These are phyloP conservation scores for grape (Vitis vinifera) DNA, from an alignment of 164 flowering plant species.

Conservation along the genomic window ASM3070453v1 NC_081805.1:10735501-10736000, in stretches of 20 bases:
- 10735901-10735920: neutral
- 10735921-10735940: neutral
- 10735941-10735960: neutral
- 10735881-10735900: conserved; percentile 10
- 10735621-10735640: conserved; percentile 24
- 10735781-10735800: neutral
- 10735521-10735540: no score
- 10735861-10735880: conserved; percentile 21
- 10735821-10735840: conserved; percentile 24
- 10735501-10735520: no score
- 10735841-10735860: conserved; percentile 14
- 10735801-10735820: conserved; percentile 4
- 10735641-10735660: neutral
- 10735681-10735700: conserved; percentile 36
- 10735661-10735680: conserved; percentile 20
- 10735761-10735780: conserved; percentile 14
- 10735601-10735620: conserved; percentile 14
- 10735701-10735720: conserved; percentile 17
- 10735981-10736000: conserved; percentile 4
- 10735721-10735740: conserved; percentile 20
- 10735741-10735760: conserved; percentile 16
- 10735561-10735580: no score
- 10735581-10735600: no score
- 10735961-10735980: neutral
- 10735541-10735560: no score